These are phyloP conservation scores for Chlorella sp. DNA, from an alignment of 139 green algal species.

Conservation along the genomic window DNA sequence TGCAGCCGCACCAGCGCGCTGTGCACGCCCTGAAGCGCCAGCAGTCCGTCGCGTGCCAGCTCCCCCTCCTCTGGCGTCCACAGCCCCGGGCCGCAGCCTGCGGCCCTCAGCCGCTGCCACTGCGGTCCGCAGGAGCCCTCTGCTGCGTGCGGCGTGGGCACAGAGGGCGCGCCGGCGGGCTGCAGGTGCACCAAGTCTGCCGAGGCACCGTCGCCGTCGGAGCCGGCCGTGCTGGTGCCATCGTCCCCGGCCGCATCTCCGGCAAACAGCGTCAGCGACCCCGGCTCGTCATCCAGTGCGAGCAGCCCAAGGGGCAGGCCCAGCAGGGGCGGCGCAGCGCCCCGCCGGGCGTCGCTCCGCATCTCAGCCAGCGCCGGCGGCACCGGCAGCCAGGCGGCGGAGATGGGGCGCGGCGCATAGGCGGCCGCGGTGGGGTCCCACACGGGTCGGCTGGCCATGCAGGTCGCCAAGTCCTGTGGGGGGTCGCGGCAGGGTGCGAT, in stretches of 20 bases:
- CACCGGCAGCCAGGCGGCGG: conserved; percentile 18
- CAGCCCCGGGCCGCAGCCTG: conserved; percentile 6
- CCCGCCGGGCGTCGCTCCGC: conserved; percentile 5
- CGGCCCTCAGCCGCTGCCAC: background rate
- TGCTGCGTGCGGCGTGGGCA: background rate
- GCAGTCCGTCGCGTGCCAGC: conserved; percentile 11
- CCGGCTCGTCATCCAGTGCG: conserved; percentile 13
- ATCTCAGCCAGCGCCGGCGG: conserved; percentile 6
- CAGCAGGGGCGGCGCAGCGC: conserved; percentile 4
- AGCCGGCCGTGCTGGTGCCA: background rate
- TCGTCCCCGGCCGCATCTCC: background rate
- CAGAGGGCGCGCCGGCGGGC: background rate
- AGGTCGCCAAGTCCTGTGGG: background rate
- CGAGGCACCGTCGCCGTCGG: conserved; percentile 2
- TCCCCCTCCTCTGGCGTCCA: conserved; percentile 21
- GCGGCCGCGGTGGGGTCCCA: conserved; percentile 4
- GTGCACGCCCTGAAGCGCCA: conserved; percentile 21
- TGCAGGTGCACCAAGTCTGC: conserved; percentile 15
- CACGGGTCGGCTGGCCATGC: conserved; percentile 14
- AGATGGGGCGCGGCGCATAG: background rate
- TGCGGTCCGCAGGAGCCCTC: no score
- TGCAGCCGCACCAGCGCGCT: conserved; percentile 9
- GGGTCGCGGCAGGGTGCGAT: background rate
- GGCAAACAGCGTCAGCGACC: conserved; percentile 6
- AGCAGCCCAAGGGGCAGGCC: conserved; percentile 25